phyloP scores from a whole-genome alignment of 805 yeast species.

The Lipomyces orientalis region DNA sequence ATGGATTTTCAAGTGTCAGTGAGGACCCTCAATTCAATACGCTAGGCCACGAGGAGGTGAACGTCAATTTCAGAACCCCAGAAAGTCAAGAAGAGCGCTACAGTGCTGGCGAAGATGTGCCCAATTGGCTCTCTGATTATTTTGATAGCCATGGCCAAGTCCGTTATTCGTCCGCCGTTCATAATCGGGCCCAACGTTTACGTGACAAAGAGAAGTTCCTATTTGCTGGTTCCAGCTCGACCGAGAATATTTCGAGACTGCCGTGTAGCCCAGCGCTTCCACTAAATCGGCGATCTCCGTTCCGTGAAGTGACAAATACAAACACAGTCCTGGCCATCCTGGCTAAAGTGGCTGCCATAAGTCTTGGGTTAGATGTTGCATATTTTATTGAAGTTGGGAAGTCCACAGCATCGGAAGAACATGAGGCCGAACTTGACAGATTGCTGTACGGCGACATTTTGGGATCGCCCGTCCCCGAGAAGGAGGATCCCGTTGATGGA shows the following conservation, averaged over 20 bases:
- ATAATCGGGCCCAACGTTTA: background rate
- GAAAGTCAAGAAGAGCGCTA: background rate
- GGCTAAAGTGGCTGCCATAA: slow-evolving; percentile 16
- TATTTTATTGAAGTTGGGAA: slow-evolving; percentile 13
- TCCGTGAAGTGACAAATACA: slow-evolving; percentile 3
- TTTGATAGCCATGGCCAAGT: background rate
- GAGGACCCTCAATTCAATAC: background rate
- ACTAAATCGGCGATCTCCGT: background rate
- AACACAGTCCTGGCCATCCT: slow-evolving; percentile 12
- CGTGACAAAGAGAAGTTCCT: background rate
- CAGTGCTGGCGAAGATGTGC: background rate
- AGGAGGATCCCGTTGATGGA: slow-evolving; percentile 8
- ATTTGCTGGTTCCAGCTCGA: background rate
- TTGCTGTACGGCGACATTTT: slow-evolving; percentile 13
- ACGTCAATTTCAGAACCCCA: background rate
- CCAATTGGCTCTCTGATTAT: background rate
- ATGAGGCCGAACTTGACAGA: slow-evolving; percentile 3
- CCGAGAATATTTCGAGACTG: background rate
- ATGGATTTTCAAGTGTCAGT: background rate
- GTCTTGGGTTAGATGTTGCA: slow-evolving; percentile 15
- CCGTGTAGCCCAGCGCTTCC: background rate
- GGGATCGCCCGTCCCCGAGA: slow-evolving; percentile 11
- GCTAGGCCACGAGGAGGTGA: background rate
- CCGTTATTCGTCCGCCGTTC: background rate
- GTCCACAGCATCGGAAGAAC: slow-evolving; percentile 6